Conservation (phyloP, 257 asterid genomes). For the Marsdenia floribunda region DNA sequence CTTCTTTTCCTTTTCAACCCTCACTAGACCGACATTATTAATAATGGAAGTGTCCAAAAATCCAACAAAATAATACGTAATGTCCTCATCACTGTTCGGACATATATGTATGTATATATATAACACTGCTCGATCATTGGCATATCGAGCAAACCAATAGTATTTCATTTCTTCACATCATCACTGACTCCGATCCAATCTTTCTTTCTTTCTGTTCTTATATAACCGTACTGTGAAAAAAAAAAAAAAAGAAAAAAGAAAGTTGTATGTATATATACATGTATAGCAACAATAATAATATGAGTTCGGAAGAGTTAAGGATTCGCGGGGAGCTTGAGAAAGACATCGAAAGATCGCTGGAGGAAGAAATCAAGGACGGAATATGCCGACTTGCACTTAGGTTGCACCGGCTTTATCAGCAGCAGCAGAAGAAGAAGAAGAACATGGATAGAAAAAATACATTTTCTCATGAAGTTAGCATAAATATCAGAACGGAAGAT, state of each 20-base stretch:
- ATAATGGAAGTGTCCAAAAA: conserved; percentile 13
- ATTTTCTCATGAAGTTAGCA: conserved; percentile 45
- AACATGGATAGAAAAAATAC: conserved; percentile 1
- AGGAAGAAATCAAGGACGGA: conserved; percentile 59
- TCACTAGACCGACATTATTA: conserved; percentile 4
- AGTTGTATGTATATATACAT: too few species aligned
- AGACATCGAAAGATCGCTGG: conserved; percentile 52
- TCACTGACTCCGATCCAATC: too few species aligned
- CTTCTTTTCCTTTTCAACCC: conserved; percentile 20
- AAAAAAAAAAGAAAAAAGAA: too few species aligned
- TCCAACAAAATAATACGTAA: background rate
- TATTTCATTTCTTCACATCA: background rate
- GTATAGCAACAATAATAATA: background rate
- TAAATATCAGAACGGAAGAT: conserved; percentile 58
- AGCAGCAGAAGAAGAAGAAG: conserved; percentile 33
- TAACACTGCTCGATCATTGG: background rate
- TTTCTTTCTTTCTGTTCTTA: background rate
- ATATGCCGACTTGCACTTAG: conserved; percentile 52
- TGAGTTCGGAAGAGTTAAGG: conserved; percentile 47
- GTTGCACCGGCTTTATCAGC: conserved; percentile 53
- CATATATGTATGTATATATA: conserved; percentile 2
- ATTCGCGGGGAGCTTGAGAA: conserved; percentile 48
- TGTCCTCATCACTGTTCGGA: conserved; percentile 2
- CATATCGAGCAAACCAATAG: conserved; percentile 4
- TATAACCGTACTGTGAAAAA: too few species aligned